Percentiles rank a stretch among this genome's conserved stretches.
Evolutionary conservation across 108 stramenopile genomes (phyloP).

Genomic region (Pinguiococcus pyrenoidosus): DNA sequence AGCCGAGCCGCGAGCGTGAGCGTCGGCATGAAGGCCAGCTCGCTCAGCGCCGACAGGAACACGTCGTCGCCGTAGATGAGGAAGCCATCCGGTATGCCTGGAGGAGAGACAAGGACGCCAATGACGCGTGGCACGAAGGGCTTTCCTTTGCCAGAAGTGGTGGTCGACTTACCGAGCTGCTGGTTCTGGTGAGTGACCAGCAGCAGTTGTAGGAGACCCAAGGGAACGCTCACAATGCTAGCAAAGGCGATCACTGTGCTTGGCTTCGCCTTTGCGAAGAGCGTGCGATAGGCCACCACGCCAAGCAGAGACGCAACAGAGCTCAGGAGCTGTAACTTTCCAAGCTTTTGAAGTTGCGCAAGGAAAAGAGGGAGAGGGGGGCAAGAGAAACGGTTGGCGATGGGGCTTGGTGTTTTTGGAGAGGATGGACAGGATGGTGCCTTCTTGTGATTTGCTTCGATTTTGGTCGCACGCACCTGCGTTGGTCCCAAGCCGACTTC

Average conservation of each 20-base stretch:
- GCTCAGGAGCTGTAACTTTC: slow-evolving; percentile 63
- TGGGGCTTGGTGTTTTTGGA: no score
- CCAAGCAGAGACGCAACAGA: slow-evolving; percentile 66
- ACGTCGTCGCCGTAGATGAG: slow-evolving; percentile 87
- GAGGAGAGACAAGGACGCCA: neutral
- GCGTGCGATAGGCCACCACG: slow-evolving; percentile 63
- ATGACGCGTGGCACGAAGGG: neutral
- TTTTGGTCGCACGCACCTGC: no score
- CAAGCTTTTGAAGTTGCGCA: no score
- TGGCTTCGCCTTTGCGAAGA: slow-evolving; percentile 33
- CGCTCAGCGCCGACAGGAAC: slow-evolving; percentile 52
- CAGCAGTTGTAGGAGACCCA: slow-evolving; percentile 59
- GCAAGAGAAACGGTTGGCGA: no score
- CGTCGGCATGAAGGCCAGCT: slow-evolving; percentile 82
- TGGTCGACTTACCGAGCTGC: slow-evolving; percentile 13
- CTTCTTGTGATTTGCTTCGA: no score
- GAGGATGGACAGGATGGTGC: no score
- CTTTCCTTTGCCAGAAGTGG: neutral
- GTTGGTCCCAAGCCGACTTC: no score
- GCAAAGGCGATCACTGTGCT: no score
- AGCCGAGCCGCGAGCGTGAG: slow-evolving; percentile 77
- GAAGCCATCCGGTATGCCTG: slow-evolving; percentile 70
- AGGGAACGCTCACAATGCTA: slow-evolving; percentile 48
- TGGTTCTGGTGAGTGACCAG: slow-evolving; percentile 72
- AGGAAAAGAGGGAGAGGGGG: no score